Evolutionary conservation across 1,284 basidiomycete species (phyloP).

Genomic region (Tilletia indica): DNA sequence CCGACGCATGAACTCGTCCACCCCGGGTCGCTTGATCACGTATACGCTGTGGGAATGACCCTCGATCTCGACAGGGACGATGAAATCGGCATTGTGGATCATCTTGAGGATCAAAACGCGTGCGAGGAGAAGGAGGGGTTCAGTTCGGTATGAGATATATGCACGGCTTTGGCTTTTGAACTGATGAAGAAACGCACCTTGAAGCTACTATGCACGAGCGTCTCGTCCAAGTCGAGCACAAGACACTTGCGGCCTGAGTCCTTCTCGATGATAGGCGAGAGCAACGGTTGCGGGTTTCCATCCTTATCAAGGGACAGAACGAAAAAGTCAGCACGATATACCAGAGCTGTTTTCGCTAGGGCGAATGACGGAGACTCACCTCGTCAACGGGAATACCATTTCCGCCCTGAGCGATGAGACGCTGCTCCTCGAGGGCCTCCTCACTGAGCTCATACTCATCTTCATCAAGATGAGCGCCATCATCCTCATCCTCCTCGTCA

Average conservation of each 20-base stretch:
- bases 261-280: conserved; percentile 72
- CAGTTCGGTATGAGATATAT: no score
- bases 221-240: conserved; percentile 93
- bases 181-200: conserved; percentile 58
- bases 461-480: conserved; percentile 54
- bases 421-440: conserved; percentile 73
- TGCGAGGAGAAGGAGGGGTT: no score
- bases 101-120: conserved; percentile 62
- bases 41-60: conserved; percentile 97
- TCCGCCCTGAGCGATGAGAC: conserved; percentile 74
- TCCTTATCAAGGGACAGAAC: conserved; percentile 61
- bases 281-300: conserved; percentile 76
- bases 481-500: conserved; percentile 47
- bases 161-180: no score
- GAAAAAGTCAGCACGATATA: neutral
- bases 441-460: conserved; percentile 59
- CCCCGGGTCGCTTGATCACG: conserved; percentile 96
- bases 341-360: neutral
- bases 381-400: conserved; percentile 77
- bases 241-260: conserved; percentile 81
- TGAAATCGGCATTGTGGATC: conserved; percentile 92
- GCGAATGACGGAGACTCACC: conserved; percentile 58
- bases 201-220: conserved; percentile 71
- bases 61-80: conserved; percentile 98
- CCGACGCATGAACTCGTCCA: conserved; percentile 90